A percentile compares a stretch with the other conserved stretches of the same genome.
These are phyloP conservation scores for Aspergillus sergii DNA, from an alignment of 2,329 filamentous ascomycete genomes.

Conservation along the genomic window DNA sequence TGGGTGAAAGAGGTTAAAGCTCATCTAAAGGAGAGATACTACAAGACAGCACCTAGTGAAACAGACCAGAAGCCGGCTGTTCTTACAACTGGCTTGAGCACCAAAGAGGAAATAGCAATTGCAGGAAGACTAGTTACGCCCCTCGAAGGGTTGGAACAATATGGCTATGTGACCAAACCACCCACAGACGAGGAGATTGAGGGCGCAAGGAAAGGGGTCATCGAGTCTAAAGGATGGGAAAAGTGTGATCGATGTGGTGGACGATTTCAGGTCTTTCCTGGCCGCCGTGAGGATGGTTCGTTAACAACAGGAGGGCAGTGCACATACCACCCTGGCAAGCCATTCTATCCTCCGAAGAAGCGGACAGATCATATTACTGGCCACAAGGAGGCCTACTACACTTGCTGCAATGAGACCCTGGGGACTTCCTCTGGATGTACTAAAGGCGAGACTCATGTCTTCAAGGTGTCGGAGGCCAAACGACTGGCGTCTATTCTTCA, in stretches of 20 bases:
- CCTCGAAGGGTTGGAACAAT: slow-evolving; percentile 62
- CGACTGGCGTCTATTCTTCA: slow-evolving; percentile 77
- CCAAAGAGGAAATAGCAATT: slow-evolving; percentile 68
- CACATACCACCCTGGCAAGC: slow-evolving; percentile 76
- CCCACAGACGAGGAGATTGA: slow-evolving; percentile 69
- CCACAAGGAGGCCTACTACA: slow-evolving; percentile 64
- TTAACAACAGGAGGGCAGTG: slow-evolving; percentile 77
- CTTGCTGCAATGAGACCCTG: slow-evolving; percentile 76
- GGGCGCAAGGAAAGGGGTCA: slow-evolving; percentile 65
- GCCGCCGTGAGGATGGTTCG: slow-evolving; percentile 74
- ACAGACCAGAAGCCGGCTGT: slow-evolving; percentile 49
- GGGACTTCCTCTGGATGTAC: slow-evolving; percentile 77
- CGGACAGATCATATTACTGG: slow-evolving; percentile 59
- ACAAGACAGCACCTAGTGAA: slow-evolving; percentile 31
- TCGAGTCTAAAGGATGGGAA: slow-evolving; percentile 75
- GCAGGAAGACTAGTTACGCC: slow-evolving; percentile 66
- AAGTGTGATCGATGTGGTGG: slow-evolving; percentile 82
- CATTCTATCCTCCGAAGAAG: slow-evolving; percentile 60
- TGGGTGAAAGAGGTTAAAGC: slow-evolving; percentile 69
- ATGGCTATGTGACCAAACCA: slow-evolving; percentile 73
- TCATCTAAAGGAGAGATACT: slow-evolving; percentile 42
- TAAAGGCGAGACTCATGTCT: slow-evolving; percentile 74
- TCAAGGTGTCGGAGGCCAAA: slow-evolving; percentile 76
- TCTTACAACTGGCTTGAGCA: slow-evolving; percentile 70
- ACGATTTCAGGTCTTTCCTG: slow-evolving; percentile 90